Base-by-base conservation (phyloP, 176 grass and related monocot genomes). In the Eremochloa ophiuroides region DNA sequence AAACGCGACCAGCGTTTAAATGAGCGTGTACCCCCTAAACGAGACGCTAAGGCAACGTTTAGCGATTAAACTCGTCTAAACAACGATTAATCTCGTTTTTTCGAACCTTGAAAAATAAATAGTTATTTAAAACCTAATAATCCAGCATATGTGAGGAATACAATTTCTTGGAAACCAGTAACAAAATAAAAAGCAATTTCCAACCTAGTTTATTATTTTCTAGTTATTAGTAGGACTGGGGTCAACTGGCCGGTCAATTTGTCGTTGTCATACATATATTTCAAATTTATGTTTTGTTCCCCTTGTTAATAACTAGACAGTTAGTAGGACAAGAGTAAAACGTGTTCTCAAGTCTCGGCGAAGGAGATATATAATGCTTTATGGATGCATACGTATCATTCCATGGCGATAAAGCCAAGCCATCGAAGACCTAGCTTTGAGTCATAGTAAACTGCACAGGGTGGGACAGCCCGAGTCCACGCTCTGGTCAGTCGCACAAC, bases 361-460 rank as follows among this genome's bases (percentile, higher is more conserved):
- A 13, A 9, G 65, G 65, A 68, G 20, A 39, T 67, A 8, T n/a
- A 22, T 25, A 7, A 25, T 20, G 10, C 34, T 39, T 40, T 40
- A 33, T 35, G 63, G 63, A 25, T 16, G 12, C 22, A 42, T 42
- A 22, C 4, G 4, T 35, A 35, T n/a, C n/a, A 69, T 69, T 69
- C 38, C 38, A 42, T 16, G n/a, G 40, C n/a, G 4, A 69, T 42
- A 43, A 69, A 69, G 37, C 66, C 66, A 69, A 69, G 37, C 66
- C 66, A 43, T 8, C 14, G 66, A 69, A 69, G 66, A 69, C 66
- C 38, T 27, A 40, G 12, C 5, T 23, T 0, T 8, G 6, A 42
- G 66, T 69, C 66, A 69, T 69, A 69, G 66, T 69, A 69, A 69
- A 69, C n/a, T 39, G 38, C 23, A 27, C 66, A 69, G 38, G 13